Base-by-base conservation (phyloP, 2,329 filamentous ascomycete species). In the Colletotrichum musae region DNA sequence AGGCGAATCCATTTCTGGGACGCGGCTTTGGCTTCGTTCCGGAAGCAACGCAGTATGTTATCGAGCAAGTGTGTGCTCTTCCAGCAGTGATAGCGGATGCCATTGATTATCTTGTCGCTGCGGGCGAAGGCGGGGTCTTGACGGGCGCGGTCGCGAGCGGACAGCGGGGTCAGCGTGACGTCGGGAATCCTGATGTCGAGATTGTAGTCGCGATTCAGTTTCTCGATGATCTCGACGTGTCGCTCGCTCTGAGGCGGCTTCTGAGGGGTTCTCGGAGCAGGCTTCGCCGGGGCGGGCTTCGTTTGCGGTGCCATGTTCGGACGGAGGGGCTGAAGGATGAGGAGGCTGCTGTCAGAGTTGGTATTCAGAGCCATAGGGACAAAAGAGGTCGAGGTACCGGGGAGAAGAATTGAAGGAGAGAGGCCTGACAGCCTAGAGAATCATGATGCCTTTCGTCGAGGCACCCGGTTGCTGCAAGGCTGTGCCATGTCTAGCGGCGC, bases 211-310 rank as follows among this genome's bases (percentile, higher is more conserved):
- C 36, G 47, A 24, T 70, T 64, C 12, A 53, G 36, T 45, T 45
- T 72, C 71, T 73, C 72, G 13, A 60, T 48, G 21, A 50, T 41
- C 15, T 62, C 43, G 18, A 13, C 16, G 18, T 58, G 39, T 21
- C 3, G 48, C 16, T 60, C 56, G 56, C 6, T 47, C 4, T 59
- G 54, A 4, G 15, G 65, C 2, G 50, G 36, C 26, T 60, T 69
- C 26, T 6, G 59, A 2, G 61, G 66, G 4, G 66, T 69, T 4
- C 36, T 66, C 4, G 66, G 66, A 21, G 28, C 61, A 10, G 54
- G n/a, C 21, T 45, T 61, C 7, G 53, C 32, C 16, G 21, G 53
- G 2, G 39, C 32, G 13, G 50, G 4, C 26, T 36, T 54, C 6
- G 62, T 56, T 5, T 48, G 56, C 18, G 54, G 50, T 39, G 24